Evolutionary conservation across 2,329 filamentous ascomycete species (phyloP).

Genomic region (Aspergillus niger): DNA sequence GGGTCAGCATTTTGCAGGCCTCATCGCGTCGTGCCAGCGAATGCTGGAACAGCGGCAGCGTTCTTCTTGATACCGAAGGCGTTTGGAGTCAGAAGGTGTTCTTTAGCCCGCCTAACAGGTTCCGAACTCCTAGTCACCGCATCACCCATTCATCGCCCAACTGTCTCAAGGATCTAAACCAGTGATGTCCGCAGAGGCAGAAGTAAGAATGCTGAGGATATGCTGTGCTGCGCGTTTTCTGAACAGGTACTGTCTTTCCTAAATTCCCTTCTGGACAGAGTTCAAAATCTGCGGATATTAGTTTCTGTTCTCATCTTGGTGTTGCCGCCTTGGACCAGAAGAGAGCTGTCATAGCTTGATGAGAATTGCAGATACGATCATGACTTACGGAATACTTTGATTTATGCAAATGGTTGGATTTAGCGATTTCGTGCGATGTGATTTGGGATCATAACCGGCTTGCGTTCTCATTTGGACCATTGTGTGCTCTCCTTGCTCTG

Average conservation of each 20-base stretch:
- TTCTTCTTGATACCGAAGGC: conserved; percentile 6
- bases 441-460: background rate
- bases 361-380: background rate
- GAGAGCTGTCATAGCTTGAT: background rate
- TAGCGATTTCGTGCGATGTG: background rate
- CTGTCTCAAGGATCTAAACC: conserved; percentile 10
- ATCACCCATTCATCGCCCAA: conserved; percentile 27
- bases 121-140: conserved; percentile 18
- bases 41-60: background rate
- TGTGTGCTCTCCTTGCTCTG: background rate
- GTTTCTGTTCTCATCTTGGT: background rate
- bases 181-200: background rate
- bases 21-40: conserved; percentile 21
- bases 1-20: conserved; percentile 10
- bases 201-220: background rate
- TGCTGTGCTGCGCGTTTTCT: background rate
- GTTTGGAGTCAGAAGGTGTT: conserved; percentile 19
- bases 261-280: background rate
- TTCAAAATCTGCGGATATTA: background rate
- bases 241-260: background rate
- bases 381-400: background rate
- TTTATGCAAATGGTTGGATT: background rate
- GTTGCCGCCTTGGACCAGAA: background rate
- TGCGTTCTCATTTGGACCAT: background rate
- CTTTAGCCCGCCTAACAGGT: conserved; percentile 11